Evolutionary conservation across 1,284 basidiomycete species (phyloP).

Genomic region (Vanrija humicola): DNA sequence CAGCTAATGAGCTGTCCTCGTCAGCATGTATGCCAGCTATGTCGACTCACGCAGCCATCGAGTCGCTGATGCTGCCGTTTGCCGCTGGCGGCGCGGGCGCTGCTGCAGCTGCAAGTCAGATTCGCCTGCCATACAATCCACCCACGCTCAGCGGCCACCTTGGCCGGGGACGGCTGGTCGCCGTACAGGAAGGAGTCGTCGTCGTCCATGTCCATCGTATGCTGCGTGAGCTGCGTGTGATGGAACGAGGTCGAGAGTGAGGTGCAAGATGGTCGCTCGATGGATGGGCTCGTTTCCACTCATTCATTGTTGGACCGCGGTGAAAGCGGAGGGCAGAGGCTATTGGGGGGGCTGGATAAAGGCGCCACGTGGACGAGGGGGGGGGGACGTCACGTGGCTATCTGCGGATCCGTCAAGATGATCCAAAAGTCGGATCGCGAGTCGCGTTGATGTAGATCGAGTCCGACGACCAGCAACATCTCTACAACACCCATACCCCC

Average conservation of each 20-base stretch:
- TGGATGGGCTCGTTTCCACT: not conserved
- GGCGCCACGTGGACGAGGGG: not conserved
- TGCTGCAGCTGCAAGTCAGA: not conserved
- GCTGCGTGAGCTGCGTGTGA: not conserved
- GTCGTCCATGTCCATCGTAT: constrained; percentile 41
- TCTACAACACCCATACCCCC: not conserved
- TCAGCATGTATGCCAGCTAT: not conserved
- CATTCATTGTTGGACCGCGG: not conserved
- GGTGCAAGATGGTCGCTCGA: not conserved
- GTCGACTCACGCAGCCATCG: constrained; percentile 32
- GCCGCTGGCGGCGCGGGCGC: not conserved
- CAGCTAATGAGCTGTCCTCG: constrained; percentile 35
- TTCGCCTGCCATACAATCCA: constrained; percentile 22
- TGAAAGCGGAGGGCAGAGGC: not conserved
- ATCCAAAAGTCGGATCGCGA: not conserved
- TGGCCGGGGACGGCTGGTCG: constrained; percentile 11
- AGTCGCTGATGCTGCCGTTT: constrained; percentile 16
- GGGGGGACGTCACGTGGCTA: not conserved
- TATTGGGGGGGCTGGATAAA: not conserved
- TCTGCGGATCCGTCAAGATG: too few species aligned
- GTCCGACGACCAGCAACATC: not conserved
- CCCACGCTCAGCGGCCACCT: constrained; percentile 5
- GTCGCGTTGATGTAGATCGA: not conserved
- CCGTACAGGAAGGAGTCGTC: constrained; percentile 49
- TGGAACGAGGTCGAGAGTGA: not conserved